These are phyloP conservation scores for Isabelozyma gotoi DNA, from an alignment of 805 yeast species.

Conservation along the genomic window DNA sequence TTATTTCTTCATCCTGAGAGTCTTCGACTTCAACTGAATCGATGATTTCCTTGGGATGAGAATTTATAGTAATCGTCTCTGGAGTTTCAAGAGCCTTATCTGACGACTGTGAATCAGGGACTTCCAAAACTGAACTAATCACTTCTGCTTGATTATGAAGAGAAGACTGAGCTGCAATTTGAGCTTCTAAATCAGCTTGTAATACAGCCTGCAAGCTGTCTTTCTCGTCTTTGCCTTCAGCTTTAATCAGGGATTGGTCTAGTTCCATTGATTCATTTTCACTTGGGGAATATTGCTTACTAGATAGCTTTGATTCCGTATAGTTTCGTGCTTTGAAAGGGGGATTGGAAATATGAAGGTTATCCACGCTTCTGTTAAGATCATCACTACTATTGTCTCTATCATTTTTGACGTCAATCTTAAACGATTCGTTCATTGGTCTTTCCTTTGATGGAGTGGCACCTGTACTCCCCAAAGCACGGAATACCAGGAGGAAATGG, in stretches of 20 bases:
- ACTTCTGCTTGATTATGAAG: too few relatives aligned
- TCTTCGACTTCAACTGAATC: neutral
- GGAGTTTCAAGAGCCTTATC: neutral
- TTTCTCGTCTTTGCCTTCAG: neutral
- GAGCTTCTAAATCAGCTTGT: neutral
- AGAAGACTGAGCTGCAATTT: neutral
- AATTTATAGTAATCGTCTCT: neutral
- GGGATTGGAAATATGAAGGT: slow-evolving; percentile 1
- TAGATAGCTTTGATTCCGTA: neutral
- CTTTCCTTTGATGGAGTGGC: neutral
- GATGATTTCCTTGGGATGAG: neutral
- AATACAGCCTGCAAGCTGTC: neutral
- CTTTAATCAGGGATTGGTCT: neutral
- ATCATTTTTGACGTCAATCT: slow-evolving; percentile 1
- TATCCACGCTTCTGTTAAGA: slow-evolving; percentile 4
- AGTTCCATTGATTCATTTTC: neutral
- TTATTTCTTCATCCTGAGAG: neutral
- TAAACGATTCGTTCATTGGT: slow-evolving; percentile 5
- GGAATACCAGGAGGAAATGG: neutral
- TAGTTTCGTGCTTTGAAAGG: neutral
- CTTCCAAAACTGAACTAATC: neutral
- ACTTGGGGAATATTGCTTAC: neutral
- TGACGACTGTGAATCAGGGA: neutral
- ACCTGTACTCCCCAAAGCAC: neutral
- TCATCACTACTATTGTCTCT: slow-evolving; percentile 3